Evolutionary conservation across 441 rosid species (phyloP), one percentile per base, ranked within the genome.

Genomic region (Pelargonium cotyledonis): DNA sequence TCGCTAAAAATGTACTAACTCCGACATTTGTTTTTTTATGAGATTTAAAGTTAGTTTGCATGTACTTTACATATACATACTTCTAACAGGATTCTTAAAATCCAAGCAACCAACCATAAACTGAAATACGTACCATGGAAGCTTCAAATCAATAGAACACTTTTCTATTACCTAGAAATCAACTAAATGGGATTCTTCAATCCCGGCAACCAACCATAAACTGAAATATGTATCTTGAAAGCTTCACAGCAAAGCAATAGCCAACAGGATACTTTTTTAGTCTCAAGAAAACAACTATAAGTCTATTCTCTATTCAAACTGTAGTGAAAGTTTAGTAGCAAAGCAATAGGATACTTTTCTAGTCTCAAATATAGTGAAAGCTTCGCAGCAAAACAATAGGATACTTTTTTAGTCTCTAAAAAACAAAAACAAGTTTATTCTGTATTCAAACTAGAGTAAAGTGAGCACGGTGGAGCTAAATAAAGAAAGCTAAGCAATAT

Each of bases 41-140:
- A 57, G 19, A 57, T 16, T 12, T 57, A 57, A 57, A 57, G 62
- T 57, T 57, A 29, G n/a, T 62, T 23, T 62, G 65, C 26, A 21
- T 26, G 65, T 62, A 29, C 14, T 23, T 23, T 4, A 23, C 14
- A 23, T 62, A 6, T 2, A 41, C 4, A 23, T 58, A 10, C 29
- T 18, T 8, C 55, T 41, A 44, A 41, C 44, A 46, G 41, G 12
- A 66, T 47, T 26, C 18, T 66, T 29, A 6, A 21, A 47, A 14
- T 6, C 60, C 43, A 66, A 41, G 38, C 69, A 66, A 47, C 19
- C 49, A 64, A 64, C 67, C 67, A 47, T 23, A 19, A 35, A 35
- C 40, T 35, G 40, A 35, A 35, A 35, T 35, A 35, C 6, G 40
- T 35, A 35, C 40, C 40, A 35, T 57, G 62, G 15, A 57, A 18